These are phyloP conservation scores for Medicago truncatula DNA, from an alignment of 306 rosid species.

Conservation along the genomic window MtrunA17r5.0-ANR NC_053044.1:51839501-51840000, in stretches of 20 bases:
- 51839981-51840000: slow-evolving; percentile 46
- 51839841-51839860: slow-evolving; percentile 4
- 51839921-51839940: slow-evolving; percentile 24
- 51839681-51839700: neutral
- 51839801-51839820: slow-evolving; percentile 38
- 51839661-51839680: slow-evolving; percentile 4
- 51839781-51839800: slow-evolving; percentile 42
- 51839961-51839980: slow-evolving; percentile 44
- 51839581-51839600: neutral
- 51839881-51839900: neutral
- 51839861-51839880: slow-evolving; percentile 22
- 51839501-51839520: neutral
- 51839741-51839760: slow-evolving; percentile 41
- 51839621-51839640: neutral
- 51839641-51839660: neutral
- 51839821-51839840: slow-evolving; percentile 33
- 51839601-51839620: neutral
- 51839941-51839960: slow-evolving; percentile 28
- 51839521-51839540: neutral
- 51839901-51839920: neutral
- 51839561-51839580: neutral
- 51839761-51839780: slow-evolving; percentile 15
- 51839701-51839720: no score
- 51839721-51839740: neutral
- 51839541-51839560: neutral